A percentile compares a stretch with the other conserved stretches of the same genome.
Evolutionary conservation across 768 basidiomycete species (phyloP).

Genomic region (Pleurotus pulmonarius): DNA sequence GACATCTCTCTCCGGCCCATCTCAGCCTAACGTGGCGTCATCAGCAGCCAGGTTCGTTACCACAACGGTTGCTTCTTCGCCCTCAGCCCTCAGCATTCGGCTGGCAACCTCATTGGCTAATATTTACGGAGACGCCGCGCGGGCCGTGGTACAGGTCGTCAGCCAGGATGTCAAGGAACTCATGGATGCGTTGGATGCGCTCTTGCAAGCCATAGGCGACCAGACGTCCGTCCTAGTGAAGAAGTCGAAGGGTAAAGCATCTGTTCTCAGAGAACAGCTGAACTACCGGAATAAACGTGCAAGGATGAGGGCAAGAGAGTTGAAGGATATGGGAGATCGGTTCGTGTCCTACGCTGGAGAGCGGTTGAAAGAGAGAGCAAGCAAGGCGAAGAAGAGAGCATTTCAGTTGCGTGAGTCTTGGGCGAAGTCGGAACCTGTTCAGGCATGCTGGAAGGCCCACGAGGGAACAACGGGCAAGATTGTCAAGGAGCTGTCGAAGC

Average conservation of each 20-base stretch:
- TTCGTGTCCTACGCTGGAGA: conserved; percentile 40
- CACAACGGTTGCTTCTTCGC: conserved; percentile 11
- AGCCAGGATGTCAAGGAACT: conserved; percentile 54
- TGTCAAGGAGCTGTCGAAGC: conserved; percentile 6
- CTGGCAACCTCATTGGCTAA: conserved; percentile 44
- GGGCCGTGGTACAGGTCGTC: conserved; percentile 38
- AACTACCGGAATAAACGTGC: conserved; percentile 49
- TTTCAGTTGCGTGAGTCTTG: conserved; percentile 34
- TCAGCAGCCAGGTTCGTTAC: not conserved
- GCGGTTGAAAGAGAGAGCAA: conserved; percentile 36
- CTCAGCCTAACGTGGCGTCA: not conserved
- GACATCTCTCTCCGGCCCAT: not conserved
- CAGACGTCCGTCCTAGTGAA: conserved; percentile 44
- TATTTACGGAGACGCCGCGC: conserved; percentile 43
- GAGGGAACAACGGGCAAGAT: conserved; percentile 25
- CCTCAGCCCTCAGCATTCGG: conserved; percentile 33
- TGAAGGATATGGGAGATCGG: conserved; percentile 45
- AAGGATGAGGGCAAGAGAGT: conserved; percentile 47
- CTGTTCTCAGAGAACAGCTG: conserved; percentile 40
- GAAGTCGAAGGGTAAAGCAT: conserved; percentile 45
- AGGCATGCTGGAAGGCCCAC: conserved; percentile 27
- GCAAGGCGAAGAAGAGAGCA: conserved; percentile 39
- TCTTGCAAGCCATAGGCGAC: conserved; percentile 45
- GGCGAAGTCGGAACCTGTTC: conserved; percentile 28
- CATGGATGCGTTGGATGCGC: conserved; percentile 54